Percentiles rank a stretch among this genome's conserved stretches.
These are phyloP conservation scores for Solanum chacoense DNA, from an alignment of 305 asterid species.

Conservation along the genomic window DNA sequence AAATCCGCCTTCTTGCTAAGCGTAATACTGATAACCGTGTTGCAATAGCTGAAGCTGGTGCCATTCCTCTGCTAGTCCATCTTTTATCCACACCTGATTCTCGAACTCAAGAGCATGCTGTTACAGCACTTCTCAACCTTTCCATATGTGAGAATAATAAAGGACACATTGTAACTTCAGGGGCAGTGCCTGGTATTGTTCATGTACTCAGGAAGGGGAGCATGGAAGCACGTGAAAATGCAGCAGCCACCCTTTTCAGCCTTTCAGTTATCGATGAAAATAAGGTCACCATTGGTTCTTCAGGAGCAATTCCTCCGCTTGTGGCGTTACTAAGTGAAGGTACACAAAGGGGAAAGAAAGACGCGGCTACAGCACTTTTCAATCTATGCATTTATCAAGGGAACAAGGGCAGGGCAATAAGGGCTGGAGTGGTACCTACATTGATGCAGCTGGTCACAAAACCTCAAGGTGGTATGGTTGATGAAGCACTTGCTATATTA, in stretches of 20 bases:
- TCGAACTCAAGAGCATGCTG: conserved; percentile 90
- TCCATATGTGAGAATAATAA: conserved; percentile 87
- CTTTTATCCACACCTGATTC: conserved; percentile 72
- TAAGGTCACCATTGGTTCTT: conserved; percentile 69
- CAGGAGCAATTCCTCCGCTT: conserved; percentile 86
- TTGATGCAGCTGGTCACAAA: conserved; percentile 72
- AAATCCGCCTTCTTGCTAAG: conserved; percentile 91
- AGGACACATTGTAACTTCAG: conserved; percentile 56
- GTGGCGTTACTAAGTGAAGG: conserved; percentile 70
- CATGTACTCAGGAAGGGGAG: conserved; percentile 74
- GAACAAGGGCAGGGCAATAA: conserved; percentile 83
- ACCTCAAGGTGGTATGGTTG: conserved; percentile 80
- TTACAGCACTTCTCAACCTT: conserved; percentile 91
- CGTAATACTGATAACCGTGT: conserved; percentile 89
- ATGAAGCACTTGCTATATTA: conserved; percentile 79
- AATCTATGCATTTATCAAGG: conserved; percentile 95
- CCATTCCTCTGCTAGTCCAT: conserved; percentile 74
- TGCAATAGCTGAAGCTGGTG: conserved; percentile 95
- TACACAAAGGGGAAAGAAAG: conserved; percentile 84
- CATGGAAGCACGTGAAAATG: conserved; percentile 93
- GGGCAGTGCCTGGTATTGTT: conserved; percentile 87
- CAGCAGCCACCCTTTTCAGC: conserved; percentile 91
- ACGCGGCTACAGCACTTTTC: conserved; percentile 92
- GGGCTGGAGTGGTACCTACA: conserved; percentile 78
- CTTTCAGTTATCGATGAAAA: conserved; percentile 85